Percentiles rank a stretch among this genome's conserved stretches.
Conservation (phyloP, 768 basidiomycete species). For the Suillus luteus region DNA sequence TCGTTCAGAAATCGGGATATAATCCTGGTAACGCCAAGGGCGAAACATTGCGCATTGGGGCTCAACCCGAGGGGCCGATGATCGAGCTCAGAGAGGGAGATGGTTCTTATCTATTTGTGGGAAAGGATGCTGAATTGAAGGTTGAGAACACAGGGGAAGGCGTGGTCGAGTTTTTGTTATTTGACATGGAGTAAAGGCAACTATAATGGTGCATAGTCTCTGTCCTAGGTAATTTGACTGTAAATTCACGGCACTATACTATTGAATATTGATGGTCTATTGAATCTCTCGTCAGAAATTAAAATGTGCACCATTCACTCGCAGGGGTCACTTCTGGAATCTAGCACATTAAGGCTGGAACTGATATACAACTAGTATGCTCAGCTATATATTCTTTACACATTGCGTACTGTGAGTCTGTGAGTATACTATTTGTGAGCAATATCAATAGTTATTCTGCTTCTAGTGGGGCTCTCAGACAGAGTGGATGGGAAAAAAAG, state of each 20-base stretch:
- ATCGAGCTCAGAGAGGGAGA: constrained; percentile 82
- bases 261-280: not conserved
- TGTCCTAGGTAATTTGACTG: not conserved
- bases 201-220: not conserved
- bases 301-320: not conserved
- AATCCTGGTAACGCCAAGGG: constrained; percentile 59
- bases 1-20: constrained; percentile 85
- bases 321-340: not conserved
- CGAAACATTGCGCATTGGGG: constrained; percentile 54
- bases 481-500: not conserved
- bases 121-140: constrained; percentile 33
- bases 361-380: not conserved
- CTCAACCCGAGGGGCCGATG: constrained; percentile 40
- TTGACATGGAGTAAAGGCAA: constrained; percentile 61
- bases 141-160: constrained; percentile 67
- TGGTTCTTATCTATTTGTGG: constrained; percentile 71
- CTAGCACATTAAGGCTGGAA: not conserved
- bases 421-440: no score
- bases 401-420: not conserved
- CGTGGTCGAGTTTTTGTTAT: constrained; percentile 75
- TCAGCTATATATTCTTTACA: not conserved
- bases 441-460: not conserved
- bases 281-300: not conserved
- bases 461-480: not conserved
- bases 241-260: not conserved